A percentile compares a stretch with the other conserved stretches of the same genome.
Conservation (phyloP, 345 rosid genomes). For the Ricinus communis region DNA sequence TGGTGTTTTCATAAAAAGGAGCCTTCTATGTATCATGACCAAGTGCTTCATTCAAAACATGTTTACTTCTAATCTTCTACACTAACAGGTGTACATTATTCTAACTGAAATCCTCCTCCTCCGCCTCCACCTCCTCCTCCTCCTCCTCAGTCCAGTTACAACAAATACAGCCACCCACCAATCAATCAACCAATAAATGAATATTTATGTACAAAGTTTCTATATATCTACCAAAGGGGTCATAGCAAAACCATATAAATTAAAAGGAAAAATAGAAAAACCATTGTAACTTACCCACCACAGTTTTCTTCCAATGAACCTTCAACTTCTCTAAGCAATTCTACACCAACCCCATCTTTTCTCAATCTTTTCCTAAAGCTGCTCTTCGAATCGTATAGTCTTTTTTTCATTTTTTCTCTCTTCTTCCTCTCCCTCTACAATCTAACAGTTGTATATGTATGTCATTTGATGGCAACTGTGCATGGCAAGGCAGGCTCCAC, state of each 20-base stretch:
- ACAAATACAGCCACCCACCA: conserved; percentile 15
- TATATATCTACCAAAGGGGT: conserved; percentile 24
- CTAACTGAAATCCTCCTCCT: conserved; percentile 17
- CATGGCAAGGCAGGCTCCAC: neutral
- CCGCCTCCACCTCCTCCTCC: too few relatives aligned
- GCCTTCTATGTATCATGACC: neutral
- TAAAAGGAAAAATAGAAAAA: neutral
- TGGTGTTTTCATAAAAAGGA: neutral
- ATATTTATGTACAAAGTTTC: conserved; percentile 43
- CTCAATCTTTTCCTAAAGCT: neutral
- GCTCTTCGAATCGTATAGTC: neutral
- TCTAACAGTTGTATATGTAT: neutral
- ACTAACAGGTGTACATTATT: neutral
- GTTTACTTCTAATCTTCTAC: neutral
- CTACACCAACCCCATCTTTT: neutral
- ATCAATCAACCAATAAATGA: conserved; percentile 54
- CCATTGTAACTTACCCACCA: too few relatives aligned
- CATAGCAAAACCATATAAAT: conserved; percentile 5
- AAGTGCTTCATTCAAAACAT: neutral
- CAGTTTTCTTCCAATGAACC: too few relatives aligned
- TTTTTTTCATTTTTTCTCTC: too few relatives aligned
- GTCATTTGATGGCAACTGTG: conserved; percentile 22
- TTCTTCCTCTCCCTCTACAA: too few relatives aligned
- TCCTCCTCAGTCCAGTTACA: conserved; percentile 21
- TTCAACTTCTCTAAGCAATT: conserved; percentile 11